These are phyloP conservation scores for Chalciporus chontae DNA, from an alignment of 768 basidiomycete genomes.

Conservation along the genomic window DNA sequence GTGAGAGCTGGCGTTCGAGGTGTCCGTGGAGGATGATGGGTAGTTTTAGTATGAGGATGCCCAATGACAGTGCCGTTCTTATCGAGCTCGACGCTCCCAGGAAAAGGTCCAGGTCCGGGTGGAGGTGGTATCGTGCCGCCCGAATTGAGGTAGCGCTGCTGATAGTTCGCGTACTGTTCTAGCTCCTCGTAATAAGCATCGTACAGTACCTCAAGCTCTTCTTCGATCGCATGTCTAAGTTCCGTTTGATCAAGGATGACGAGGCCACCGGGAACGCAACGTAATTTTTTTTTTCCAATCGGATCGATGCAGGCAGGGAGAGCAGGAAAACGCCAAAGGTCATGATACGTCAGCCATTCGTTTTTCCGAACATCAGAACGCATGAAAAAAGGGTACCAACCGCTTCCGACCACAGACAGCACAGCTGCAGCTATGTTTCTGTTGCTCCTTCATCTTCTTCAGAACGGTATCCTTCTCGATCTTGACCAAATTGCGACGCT, in stretches of 20 bases:
- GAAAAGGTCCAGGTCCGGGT: constrained; percentile 96
- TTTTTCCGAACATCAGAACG: constrained; percentile 14
- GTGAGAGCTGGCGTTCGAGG: constrained; percentile 32
- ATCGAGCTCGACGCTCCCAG: constrained; percentile 95
- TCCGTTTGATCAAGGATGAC: constrained; percentile 15
- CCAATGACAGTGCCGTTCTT: constrained; percentile 75
- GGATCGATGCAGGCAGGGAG: constrained; percentile 16
- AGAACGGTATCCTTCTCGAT: constrained; percentile 98
- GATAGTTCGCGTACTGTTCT: constrained; percentile 97
- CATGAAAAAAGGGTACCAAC: constrained; percentile 49
- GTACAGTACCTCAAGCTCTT: constrained; percentile 99
- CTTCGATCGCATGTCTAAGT: constrained; percentile 91
- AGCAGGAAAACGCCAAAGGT: constrained; percentile 20
- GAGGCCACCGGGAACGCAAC: constrained; percentile 5
- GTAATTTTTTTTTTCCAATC: constrained; percentile 16
- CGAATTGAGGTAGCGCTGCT: constrained; percentile 91
- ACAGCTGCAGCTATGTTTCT: constrained; percentile 93
- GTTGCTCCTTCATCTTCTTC: constrained; percentile 99
- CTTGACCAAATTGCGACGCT: constrained; percentile 89
- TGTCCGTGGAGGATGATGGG: constrained; percentile 40
- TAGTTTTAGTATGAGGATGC: constrained; percentile 28
- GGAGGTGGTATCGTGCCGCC: constrained; percentile 89
- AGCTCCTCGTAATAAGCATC: constrained; percentile 99
- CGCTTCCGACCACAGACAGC: constrained; percentile 97
- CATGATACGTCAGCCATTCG: constrained; percentile 19